Evolutionary conservation across 2,329 filamentous ascomycete species (phyloP).

Genomic region (Hymenoscyphus salicellus): DNA sequence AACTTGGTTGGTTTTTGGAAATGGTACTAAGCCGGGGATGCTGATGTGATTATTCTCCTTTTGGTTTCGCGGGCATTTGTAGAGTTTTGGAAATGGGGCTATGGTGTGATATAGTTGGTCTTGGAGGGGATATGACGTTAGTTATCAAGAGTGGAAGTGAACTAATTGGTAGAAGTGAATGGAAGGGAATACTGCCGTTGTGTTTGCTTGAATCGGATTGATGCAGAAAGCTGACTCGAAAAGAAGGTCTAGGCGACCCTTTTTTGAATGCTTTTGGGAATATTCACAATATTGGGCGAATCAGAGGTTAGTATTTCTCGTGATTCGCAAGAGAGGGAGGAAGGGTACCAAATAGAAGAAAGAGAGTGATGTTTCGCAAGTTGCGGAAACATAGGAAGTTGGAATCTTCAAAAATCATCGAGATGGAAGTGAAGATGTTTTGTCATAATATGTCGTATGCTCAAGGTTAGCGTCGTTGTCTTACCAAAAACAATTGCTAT

Average conservation of each 20-base stretch:
- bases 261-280: not conserved
- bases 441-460: not conserved
- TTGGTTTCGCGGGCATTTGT: not conserved
- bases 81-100: not conserved
- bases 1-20: not conserved
- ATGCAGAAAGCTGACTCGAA: not conserved
- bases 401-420: not conserved
- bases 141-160: not conserved
- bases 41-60: not conserved
- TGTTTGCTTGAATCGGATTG: not conserved
- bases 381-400: not conserved
- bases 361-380: not conserved
- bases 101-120: not conserved
- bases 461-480: not conserved
- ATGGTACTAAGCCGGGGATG: constrained; percentile 1
- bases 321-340: not conserved
- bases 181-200: not conserved
- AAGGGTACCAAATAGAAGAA: not conserved
- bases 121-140: not conserved
- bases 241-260: not conserved
- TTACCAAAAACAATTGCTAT: not conserved
- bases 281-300: not conserved
- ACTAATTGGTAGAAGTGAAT: not conserved
- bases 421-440: not conserved
- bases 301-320: not conserved